Evolutionary conservation across 2,329 filamentous ascomycete species (phyloP).

Genomic region (Trichoderma hamatum): DNA sequence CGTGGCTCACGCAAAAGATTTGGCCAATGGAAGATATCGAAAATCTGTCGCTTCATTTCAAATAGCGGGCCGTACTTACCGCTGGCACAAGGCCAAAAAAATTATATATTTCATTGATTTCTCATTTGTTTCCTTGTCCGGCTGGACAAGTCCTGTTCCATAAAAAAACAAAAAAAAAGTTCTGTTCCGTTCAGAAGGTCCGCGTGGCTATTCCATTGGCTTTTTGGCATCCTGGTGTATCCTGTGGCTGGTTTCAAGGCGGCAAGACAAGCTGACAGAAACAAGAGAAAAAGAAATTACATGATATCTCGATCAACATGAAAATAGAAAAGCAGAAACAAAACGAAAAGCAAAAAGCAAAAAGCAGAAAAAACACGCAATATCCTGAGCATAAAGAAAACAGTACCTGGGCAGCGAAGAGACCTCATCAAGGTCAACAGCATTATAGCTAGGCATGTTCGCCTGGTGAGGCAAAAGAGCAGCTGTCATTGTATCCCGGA

Average conservation of each 20-base stretch:
- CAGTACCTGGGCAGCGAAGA: conserved; percentile 65
- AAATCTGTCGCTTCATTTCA: conserved; percentile 24
- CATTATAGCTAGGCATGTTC: conserved; percentile 57
- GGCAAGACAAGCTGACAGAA: conserved; percentile 31
- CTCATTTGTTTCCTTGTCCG: conserved; percentile 36
- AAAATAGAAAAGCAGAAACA: conserved; percentile 32
- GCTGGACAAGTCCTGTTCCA: conserved; percentile 38
- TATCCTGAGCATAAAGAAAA: conserved; percentile 46
- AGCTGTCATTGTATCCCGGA: conserved; percentile 53
- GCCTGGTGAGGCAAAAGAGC: conserved; percentile 52
- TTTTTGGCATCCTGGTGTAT: conserved; percentile 27
- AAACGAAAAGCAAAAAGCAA: conserved; percentile 30
- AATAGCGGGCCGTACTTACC: conserved; percentile 46
- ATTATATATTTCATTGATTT: conserved; percentile 34
- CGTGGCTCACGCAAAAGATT: conserved; percentile 23
- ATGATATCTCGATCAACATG: conserved; percentile 37
- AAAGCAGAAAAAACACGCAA: conserved; percentile 34
- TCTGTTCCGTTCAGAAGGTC: conserved; percentile 18
- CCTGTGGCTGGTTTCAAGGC: conserved; percentile 31
- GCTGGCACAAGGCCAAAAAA: conserved; percentile 32
- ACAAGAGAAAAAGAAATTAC: conserved; percentile 36
- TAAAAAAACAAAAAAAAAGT: conserved; percentile 7
- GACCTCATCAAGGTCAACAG: conserved; percentile 60
- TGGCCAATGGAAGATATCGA: conserved; percentile 23
- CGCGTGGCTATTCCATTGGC: conserved; percentile 27